Evolutionary conservation across 352 stramenopile species (phyloP).

Genomic region (Phytophthora crassamura): DNA sequence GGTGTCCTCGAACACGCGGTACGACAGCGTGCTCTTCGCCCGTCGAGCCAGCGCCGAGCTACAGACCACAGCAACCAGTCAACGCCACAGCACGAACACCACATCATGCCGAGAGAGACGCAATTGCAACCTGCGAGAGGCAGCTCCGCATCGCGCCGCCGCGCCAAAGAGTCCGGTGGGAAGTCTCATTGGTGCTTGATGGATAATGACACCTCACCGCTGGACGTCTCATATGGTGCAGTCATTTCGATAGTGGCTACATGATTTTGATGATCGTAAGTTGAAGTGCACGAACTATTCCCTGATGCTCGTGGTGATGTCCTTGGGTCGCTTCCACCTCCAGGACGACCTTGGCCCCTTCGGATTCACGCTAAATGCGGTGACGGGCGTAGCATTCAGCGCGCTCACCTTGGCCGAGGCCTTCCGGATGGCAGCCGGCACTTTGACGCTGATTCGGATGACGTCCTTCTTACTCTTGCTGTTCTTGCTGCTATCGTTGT

Average conservation of each 20-base stretch:
- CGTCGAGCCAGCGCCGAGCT: slow-evolving; percentile 29
- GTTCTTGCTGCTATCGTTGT: slow-evolving; percentile 17
- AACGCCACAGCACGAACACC: neutral
- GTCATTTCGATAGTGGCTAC: slow-evolving; percentile 33
- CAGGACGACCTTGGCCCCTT: slow-evolving; percentile 15
- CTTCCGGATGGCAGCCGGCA: slow-evolving; percentile 14
- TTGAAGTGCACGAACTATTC: neutral
- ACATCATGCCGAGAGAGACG: neutral
- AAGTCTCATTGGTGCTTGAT: slow-evolving; percentile 27
- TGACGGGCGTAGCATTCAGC: slow-evolving; percentile 22
- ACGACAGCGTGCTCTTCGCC: slow-evolving; percentile 62
- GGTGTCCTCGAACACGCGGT: slow-evolving; percentile 67
- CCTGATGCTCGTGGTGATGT: neutral
- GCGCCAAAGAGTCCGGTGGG: slow-evolving; percentile 17
- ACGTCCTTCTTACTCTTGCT: slow-evolving; percentile 22
- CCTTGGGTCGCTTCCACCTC: slow-evolving; percentile 14
- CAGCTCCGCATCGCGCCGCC: slow-evolving; percentile 14
- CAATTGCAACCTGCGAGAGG: slow-evolving; percentile 29
- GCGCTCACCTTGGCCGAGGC: slow-evolving; percentile 33
- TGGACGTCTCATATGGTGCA: slow-evolving; percentile 24
- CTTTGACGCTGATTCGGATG: slow-evolving; percentile 8
- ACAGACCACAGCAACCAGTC: neutral
- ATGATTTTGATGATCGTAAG: slow-evolving; percentile 25
- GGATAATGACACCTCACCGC: slow-evolving; percentile 18
- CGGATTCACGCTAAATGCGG: slow-evolving; percentile 3